Conservation (phyloP, 106 monocot genomes). For the Acanthochlamys bracteata region DNA sequence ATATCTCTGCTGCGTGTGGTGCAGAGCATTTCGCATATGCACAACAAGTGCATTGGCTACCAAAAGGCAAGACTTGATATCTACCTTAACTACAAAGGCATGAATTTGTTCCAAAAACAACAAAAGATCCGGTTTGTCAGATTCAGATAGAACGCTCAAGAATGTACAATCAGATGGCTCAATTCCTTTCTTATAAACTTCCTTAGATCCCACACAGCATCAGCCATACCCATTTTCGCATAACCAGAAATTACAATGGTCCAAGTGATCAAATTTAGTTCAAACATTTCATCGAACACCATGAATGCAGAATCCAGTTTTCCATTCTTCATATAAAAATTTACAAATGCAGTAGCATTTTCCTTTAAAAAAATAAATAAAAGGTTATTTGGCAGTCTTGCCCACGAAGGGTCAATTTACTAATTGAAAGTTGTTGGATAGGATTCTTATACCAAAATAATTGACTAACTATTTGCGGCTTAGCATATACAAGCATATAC, state of each 20-base stretch:
- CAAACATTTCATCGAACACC: conserved; percentile 67
- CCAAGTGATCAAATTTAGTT: conserved; percentile 42
- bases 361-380: too few species aligned
- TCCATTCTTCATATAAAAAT: conserved; percentile 23
- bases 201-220: conserved; percentile 26
- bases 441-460: too few species aligned
- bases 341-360: conserved; percentile 42
- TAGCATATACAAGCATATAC: too few species aligned
- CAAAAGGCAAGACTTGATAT: conserved; percentile 20
- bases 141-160: conserved; percentile 26
- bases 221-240: conserved; percentile 14
- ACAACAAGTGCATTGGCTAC: conserved; percentile 51
- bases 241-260: conserved; percentile 40
- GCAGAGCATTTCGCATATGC: conserved; percentile 28
- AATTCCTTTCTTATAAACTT: conserved; percentile 25
- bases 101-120: conserved; percentile 39
- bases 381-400: too few species aligned
- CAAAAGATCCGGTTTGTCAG: conserved; percentile 7
- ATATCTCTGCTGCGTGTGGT: conserved; percentile 12
- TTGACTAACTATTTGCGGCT: too few species aligned
- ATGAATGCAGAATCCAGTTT: conserved; percentile 29
- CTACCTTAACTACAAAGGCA: conserved; percentile 22
- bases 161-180: conserved; percentile 34
- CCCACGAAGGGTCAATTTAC: too few species aligned
- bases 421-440: too few species aligned